These are phyloP conservation scores for Tolypocladium sp. DNA, from an alignment of 2,329 filamentous ascomycete genomes.

Conservation along the genomic window DNA sequence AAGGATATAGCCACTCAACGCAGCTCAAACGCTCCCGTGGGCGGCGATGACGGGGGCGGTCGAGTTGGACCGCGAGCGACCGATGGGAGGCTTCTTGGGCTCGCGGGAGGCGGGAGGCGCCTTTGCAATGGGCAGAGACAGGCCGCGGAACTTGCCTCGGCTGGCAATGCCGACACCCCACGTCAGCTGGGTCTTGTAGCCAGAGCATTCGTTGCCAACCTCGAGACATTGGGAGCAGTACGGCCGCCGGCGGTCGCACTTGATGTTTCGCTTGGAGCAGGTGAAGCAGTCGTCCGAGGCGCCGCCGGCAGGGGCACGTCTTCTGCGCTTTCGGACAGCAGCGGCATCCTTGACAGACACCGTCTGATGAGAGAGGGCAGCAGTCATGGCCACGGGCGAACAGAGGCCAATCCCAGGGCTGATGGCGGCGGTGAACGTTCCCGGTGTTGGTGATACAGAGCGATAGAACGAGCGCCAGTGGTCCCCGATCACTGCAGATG, in stretches of 20 bases:
- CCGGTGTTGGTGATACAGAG: background rate
- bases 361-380: constrained; percentile 34
- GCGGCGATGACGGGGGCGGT: constrained; percentile 20
- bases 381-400: constrained; percentile 32
- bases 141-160: constrained; percentile 83
- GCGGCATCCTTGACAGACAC: constrained; percentile 39
- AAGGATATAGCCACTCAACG: too few species aligned
- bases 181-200: constrained; percentile 93
- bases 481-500: background rate
- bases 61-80: constrained; percentile 37
- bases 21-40: too few species aligned
- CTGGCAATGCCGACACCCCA: constrained; percentile 96
- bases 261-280: constrained; percentile 72
- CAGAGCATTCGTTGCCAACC: constrained; percentile 83
- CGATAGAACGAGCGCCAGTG: background rate
- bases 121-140: constrained; percentile 65
- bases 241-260: constrained; percentile 84
- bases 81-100: constrained; percentile 35
- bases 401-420: background rate
- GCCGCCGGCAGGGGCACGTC: constrained; percentile 79
- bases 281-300: constrained; percentile 93
- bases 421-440: background rate
- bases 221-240: constrained; percentile 95
- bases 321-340: constrained; percentile 62
- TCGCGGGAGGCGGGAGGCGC: constrained; percentile 43